A percentile compares a stretch with the other conserved stretches of the same genome.
These are phyloP conservation scores for Trametes sanguinea DNA, from an alignment of 768 basidiomycete species.

Conservation along the genomic window DNA sequence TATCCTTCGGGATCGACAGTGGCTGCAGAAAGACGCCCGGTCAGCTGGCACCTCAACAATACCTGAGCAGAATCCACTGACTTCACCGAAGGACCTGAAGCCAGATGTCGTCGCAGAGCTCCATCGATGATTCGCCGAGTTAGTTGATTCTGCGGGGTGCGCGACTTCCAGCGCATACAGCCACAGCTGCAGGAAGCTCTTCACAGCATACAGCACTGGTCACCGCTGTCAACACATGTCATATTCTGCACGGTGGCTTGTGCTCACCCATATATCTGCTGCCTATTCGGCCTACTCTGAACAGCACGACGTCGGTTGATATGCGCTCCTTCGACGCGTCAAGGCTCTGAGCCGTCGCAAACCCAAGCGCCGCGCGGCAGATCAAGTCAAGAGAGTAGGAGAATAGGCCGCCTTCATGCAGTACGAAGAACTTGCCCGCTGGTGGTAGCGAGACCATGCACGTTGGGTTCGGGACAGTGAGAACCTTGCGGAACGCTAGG, in stretches of 20 bases:
- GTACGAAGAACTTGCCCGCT: slow-evolving; percentile 70
- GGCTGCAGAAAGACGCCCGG: slow-evolving; percentile 41
- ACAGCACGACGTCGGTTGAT: slow-evolving; percentile 61
- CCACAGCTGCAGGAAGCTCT: slow-evolving; percentile 59
- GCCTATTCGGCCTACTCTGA: slow-evolving; percentile 54
- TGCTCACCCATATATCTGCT: slow-evolving; percentile 58
- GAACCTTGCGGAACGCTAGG: slow-evolving; percentile 59
- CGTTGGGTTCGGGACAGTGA: slow-evolving; percentile 51
- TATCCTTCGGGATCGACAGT: slow-evolving; percentile 72
- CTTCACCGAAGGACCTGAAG: slow-evolving; percentile 69
- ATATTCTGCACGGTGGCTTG: too few species aligned
- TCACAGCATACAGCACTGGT: slow-evolving; percentile 70
- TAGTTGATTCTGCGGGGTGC: slow-evolving; percentile 33
- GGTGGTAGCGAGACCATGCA: slow-evolving; percentile 58
- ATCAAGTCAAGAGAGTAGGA: slow-evolving; percentile 76
- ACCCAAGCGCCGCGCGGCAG: slow-evolving; percentile 55
- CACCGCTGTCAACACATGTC: too few species aligned
- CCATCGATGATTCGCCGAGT: slow-evolving; percentile 42
- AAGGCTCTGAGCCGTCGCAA: slow-evolving; percentile 47
- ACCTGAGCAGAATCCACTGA: slow-evolving; percentile 34
- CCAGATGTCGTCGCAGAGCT: slow-evolving; percentile 34
- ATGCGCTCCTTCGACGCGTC: slow-evolving; percentile 64
- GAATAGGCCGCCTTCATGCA: slow-evolving; percentile 55
- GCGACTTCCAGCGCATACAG: slow-evolving; percentile 64
- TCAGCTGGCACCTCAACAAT: neutral